A percentile compares a stretch with the other conserved stretches of the same genome.
phyloP scores from a whole-genome alignment of 495 filamentous ascomycete genomes.

The Evansstolkia leycettana region DNA sequence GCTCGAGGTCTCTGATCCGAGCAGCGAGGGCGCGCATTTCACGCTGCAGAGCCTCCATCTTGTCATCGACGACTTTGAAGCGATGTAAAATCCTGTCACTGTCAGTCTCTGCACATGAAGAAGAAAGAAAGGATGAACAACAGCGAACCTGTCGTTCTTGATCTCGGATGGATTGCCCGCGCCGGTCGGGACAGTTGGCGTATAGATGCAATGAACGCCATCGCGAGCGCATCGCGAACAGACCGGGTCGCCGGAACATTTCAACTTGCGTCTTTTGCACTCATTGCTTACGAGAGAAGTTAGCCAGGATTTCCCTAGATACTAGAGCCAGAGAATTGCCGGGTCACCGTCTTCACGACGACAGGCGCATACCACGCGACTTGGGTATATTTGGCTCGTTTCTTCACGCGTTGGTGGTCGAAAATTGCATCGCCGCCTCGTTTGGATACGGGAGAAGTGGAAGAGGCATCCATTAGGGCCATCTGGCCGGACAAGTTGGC shows the following conservation, averaged over 20 bases:
- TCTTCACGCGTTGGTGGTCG: slow-evolving; percentile 16
- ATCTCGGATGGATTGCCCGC: neutral
- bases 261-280: slow-evolving; percentile 84
- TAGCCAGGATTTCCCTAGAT: slow-evolving; percentile 3
- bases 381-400: slow-evolving; percentile 28
- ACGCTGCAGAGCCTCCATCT: slow-evolving; percentile 17
- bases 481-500: too few species aligned
- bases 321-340: neutral
- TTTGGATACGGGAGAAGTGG: neutral
- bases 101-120: too few species aligned
- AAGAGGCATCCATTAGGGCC: too few species aligned
- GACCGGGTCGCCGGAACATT: slow-evolving; percentile 70
- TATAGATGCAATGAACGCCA: slow-evolving; percentile 57
- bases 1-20: slow-evolving; percentile 22
- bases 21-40: slow-evolving; percentile 22
- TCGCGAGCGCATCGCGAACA: slow-evolving; percentile 63
- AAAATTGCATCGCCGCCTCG: slow-evolving; percentile 2
- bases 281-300: slow-evolving; percentile 46
- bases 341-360: too few species aligned
- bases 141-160: slow-evolving; percentile 14
- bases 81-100: slow-evolving; percentile 11
- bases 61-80: slow-evolving; percentile 17
- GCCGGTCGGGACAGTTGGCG: slow-evolving; percentile 5
- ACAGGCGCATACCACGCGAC: slow-evolving; percentile 27
- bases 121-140: neutral